Evolutionary conservation across 768 basidiomycete species (phyloP).

Genomic region (Russula sp.): DNA sequence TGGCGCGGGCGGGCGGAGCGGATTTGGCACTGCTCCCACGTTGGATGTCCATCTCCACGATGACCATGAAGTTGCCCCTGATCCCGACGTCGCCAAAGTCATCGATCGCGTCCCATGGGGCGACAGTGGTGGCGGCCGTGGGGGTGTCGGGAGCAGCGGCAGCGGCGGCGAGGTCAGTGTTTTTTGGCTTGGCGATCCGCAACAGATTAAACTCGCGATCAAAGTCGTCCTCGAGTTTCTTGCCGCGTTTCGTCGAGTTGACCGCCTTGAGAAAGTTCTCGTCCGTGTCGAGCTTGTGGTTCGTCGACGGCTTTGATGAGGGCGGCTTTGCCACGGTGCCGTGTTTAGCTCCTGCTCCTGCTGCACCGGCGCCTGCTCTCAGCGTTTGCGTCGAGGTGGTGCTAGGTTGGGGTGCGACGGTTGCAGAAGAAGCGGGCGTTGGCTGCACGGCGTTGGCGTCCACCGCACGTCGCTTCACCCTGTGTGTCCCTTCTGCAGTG

Average conservation of each 20-base stretch:
- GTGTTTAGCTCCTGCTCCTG: not conserved
- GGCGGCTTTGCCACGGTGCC: not conserved
- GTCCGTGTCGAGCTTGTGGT: constrained; percentile 44
- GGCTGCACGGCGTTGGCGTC: not conserved
- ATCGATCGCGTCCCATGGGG: constrained; percentile 51
- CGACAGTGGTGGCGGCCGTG: constrained; percentile 26
- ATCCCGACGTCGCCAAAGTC: constrained; percentile 58
- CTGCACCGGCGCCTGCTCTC: not conserved
- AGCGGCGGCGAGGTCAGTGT: not conserved
- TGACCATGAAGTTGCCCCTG: constrained; percentile 71
- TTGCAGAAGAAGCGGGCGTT: no score
- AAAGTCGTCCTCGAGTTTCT: constrained; percentile 57
- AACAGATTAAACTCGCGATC: constrained; percentile 73
- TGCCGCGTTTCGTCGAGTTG: constrained; percentile 62
- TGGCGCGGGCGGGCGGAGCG: not conserved
- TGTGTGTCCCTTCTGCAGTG: not conserved
- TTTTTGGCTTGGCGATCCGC: constrained; percentile 56
- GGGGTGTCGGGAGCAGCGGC: not conserved
- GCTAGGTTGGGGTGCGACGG: no score
- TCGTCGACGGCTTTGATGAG: not conserved
- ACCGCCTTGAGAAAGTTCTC: constrained; percentile 59
- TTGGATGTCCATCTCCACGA: constrained; percentile 53
- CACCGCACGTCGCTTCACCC: constrained; percentile 13
- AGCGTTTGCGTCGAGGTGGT: not conserved
- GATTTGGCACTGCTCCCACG: constrained; percentile 19